A percentile compares a stretch with the other conserved stretches of the same genome.
Conservation (phyloP, 345 rosid species). For the Gossypium mustelinum region DNA sequence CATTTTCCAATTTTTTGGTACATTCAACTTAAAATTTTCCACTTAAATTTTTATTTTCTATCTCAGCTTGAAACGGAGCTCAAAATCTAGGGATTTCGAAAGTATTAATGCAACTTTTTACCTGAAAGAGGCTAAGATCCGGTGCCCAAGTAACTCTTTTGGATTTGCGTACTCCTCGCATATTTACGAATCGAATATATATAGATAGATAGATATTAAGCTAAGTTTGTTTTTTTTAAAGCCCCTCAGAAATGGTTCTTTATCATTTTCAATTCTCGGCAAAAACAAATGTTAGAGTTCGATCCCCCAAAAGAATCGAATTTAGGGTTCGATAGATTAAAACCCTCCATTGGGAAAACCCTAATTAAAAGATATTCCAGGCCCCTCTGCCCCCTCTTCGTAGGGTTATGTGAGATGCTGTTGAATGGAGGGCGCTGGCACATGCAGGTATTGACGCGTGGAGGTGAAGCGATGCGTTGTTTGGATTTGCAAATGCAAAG, state of each 20-base stretch:
- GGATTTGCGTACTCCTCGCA: conserved; percentile 76
- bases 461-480: no score
- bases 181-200: conserved; percentile 41
- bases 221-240: neutral
- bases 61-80: conserved; percentile 8
- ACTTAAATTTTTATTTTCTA: neutral
- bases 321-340: conserved; percentile 15
- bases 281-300: neutral
- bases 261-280: conserved; percentile 30
- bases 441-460: no score
- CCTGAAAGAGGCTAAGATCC: conserved; percentile 98
- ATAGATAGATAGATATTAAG: neutral
- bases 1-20: neutral
- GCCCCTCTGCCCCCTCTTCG: no score
- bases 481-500: no score
- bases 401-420: no score
- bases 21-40: neutral
- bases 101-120: conserved; percentile 36
- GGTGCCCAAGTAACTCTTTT: conserved; percentile 90
- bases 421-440: no score
- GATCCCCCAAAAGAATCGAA: conserved; percentile 13
- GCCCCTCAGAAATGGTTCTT: conserved; percentile 9
- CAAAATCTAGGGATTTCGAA: neutral
- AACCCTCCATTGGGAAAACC: conserved; percentile 17
- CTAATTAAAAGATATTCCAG: conserved; percentile 11